These are phyloP conservation scores for Seiridium cupressi DNA, from an alignment of 2,329 filamentous ascomycete genomes.

Conservation along the genomic window DNA sequence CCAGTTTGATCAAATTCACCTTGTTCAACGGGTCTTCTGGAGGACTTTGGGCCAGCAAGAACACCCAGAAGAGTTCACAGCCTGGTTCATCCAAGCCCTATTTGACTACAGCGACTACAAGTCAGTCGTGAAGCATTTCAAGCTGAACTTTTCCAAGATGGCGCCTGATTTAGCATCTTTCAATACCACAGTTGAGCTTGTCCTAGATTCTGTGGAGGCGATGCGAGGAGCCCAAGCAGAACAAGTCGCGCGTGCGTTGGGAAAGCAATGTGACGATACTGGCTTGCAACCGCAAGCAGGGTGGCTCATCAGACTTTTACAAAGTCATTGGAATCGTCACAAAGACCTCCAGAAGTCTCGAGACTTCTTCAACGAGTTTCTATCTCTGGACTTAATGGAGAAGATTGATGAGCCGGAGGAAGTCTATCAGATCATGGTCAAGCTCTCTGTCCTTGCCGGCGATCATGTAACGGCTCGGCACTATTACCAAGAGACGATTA, in stretches of 20 bases:
- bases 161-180: conserved; percentile 17
- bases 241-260: conserved; percentile 27
- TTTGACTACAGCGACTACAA: conserved; percentile 27
- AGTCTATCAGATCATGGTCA: conserved; percentile 37
- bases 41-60: conserved; percentile 24
- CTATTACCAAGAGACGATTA: conserved; percentile 25
- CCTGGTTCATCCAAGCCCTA: conserved; percentile 30
- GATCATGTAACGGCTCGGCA: conserved; percentile 26
- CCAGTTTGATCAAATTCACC: conserved; percentile 13
- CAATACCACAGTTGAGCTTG: conserved; percentile 24
- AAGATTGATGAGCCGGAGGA: conserved; percentile 23
- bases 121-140: conserved; percentile 30
- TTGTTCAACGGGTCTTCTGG: conserved; percentile 28
- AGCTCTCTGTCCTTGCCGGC: conserved; percentile 35
- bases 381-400: conserved; percentile 19
- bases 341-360: conserved; percentile 21
- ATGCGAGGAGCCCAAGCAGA: conserved; percentile 23
- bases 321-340: conserved; percentile 30
- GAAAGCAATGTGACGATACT: conserved; percentile 17
- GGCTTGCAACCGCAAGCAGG: conserved; percentile 22
- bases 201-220: conserved; percentile 30
- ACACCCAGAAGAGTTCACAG: conserved; percentile 21
- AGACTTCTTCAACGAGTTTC: conserved; percentile 25
- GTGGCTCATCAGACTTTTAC: conserved; percentile 36
- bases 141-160: conserved; percentile 28